Conservation (phyloP, 1,139 yeast genomes). For the Geotrichum citri-aurantii region DNA sequence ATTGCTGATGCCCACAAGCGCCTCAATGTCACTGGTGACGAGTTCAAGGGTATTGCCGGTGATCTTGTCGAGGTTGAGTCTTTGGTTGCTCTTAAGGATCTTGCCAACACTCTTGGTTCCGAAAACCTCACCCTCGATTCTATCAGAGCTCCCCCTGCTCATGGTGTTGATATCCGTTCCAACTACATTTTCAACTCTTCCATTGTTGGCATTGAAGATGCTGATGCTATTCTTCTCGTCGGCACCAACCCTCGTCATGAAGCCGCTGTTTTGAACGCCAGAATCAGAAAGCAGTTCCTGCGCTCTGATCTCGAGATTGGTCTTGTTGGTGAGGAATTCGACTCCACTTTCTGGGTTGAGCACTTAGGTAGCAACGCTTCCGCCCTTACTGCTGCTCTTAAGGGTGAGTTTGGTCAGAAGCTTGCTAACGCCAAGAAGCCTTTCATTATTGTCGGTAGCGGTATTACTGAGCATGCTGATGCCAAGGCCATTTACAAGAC, state of each 20-base stretch:
- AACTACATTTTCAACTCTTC: conserved; percentile 78
- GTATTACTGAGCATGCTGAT: conserved; percentile 65
- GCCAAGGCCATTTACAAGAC: conserved; percentile 56
- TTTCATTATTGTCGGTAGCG: conserved; percentile 76
- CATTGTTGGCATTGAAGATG: conserved; percentile 73
- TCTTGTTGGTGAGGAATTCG: conserved; percentile 71
- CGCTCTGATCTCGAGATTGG: conserved; percentile 58
- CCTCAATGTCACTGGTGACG: conserved; percentile 59
- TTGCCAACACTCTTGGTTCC: conserved; percentile 69
- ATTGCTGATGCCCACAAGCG: conserved; percentile 59
- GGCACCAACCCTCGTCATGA: conserved; percentile 90
- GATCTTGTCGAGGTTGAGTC: conserved; percentile 80
- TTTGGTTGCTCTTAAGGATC: conserved; percentile 74
- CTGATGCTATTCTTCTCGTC: conserved; percentile 70
- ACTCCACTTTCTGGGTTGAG: conserved; percentile 64
- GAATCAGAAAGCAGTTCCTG: conserved; percentile 81
- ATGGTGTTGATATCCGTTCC: conserved; percentile 70
- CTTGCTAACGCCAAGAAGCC: conserved; percentile 67
- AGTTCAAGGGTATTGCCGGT: conserved; percentile 77
- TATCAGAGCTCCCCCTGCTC: conserved; percentile 53
- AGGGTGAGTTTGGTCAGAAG: conserved; percentile 65
- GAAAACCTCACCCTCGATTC: conserved; percentile 76
- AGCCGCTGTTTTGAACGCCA: conserved; percentile 82
- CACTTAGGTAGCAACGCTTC: conserved; percentile 59
- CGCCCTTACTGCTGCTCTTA: conserved; percentile 55